Evolutionary conservation across 441 rosid species (phyloP).

Genomic region (Bruguiera hainesii): DNA sequence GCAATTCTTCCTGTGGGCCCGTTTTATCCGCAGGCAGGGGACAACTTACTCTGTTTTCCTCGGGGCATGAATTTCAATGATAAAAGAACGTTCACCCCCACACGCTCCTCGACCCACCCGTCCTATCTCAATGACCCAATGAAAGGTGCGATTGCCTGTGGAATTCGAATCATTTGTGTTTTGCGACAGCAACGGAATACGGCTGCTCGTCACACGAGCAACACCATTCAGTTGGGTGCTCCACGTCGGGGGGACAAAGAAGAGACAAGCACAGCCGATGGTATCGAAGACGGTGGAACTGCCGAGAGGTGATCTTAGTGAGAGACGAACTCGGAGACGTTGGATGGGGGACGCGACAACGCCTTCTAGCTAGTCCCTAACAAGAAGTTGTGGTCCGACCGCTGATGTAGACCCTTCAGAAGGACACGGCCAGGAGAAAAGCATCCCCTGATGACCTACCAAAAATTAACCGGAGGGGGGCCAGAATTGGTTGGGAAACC

Average conservation of each 20-base stretch:
- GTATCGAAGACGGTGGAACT: slow-evolving; percentile 38
- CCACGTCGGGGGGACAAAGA: slow-evolving; percentile 34
- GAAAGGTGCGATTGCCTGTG: slow-evolving; percentile 12
- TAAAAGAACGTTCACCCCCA: slow-evolving; percentile 17
- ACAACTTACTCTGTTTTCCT: slow-evolving; percentile 9
- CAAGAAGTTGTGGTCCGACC: too few relatives aligned
- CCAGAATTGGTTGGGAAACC: too few relatives aligned
- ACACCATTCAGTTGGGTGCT: slow-evolving; percentile 38
- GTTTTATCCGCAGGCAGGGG: neutral
- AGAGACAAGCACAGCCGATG: slow-evolving; percentile 42
- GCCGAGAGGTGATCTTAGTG: slow-evolving; percentile 22
- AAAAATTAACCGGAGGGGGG: too few relatives aligned
- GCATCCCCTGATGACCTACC: too few relatives aligned
- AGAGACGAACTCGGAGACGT: slow-evolving; percentile 23
- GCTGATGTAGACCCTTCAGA: too few relatives aligned
- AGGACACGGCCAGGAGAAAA: too few relatives aligned
- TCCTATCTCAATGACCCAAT: neutral
- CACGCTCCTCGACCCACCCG: slow-evolving; percentile 19
- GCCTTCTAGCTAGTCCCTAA: too few relatives aligned
- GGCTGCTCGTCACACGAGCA: slow-evolving; percentile 33
- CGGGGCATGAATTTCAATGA: slow-evolving; percentile 35
- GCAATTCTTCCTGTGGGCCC: slow-evolving; percentile 57
- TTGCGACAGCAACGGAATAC: slow-evolving; percentile 32
- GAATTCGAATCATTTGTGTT: neutral
- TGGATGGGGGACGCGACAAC: slow-evolving; percentile 20